Evolutionary conservation across 768 basidiomycete genomes (phyloP).

Genomic region (Leccinum sublutescens): DNA sequence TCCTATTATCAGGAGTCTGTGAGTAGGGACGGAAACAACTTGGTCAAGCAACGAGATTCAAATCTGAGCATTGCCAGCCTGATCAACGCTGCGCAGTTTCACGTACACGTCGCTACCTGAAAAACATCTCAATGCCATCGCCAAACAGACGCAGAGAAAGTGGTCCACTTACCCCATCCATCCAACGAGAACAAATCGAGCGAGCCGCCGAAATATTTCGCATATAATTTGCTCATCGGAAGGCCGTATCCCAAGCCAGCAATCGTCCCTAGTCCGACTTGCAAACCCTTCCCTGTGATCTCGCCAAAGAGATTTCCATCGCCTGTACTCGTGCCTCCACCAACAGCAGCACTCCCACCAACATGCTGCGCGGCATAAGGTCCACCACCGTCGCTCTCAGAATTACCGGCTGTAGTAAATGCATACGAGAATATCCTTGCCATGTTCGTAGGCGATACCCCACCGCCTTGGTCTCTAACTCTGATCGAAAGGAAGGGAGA

Average conservation of each 20-base stretch:
- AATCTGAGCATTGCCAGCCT: slow-evolving; percentile 51
- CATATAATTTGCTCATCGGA: slow-evolving; percentile 76
- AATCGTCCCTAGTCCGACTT: slow-evolving; percentile 84
- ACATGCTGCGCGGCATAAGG: slow-evolving; percentile 79
- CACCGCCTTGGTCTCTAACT: slow-evolving; percentile 85
- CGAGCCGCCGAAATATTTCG: slow-evolving; percentile 84
- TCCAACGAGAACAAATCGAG: slow-evolving; percentile 79
- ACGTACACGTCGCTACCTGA: slow-evolving; percentile 53
- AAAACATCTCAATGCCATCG: not conserved
- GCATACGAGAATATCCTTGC: slow-evolving; percentile 86
- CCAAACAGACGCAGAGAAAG: not conserved
- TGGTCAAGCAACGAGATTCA: slow-evolving; percentile 16
- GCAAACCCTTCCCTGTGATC: slow-evolving; percentile 73
- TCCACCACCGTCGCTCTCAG: slow-evolving; percentile 51
- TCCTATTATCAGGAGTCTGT: not conserved
- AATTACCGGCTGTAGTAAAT: slow-evolving; percentile 77
- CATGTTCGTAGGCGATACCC: slow-evolving; percentile 73
- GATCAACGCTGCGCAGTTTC: slow-evolving; percentile 52
- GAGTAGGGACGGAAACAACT: not conserved
- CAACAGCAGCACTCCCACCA: slow-evolving; percentile 67
- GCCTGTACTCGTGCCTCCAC: slow-evolving; percentile 38
- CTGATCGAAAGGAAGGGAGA: slow-evolving; percentile 66
- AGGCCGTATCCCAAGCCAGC: slow-evolving; percentile 87
- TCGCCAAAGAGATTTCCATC: slow-evolving; percentile 67
- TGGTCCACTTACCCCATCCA: slow-evolving; percentile 65